Evolutionary conservation across 2,329 filamentous ascomycete species (phyloP).

Genomic region (Monosporascus sp.): DNA sequence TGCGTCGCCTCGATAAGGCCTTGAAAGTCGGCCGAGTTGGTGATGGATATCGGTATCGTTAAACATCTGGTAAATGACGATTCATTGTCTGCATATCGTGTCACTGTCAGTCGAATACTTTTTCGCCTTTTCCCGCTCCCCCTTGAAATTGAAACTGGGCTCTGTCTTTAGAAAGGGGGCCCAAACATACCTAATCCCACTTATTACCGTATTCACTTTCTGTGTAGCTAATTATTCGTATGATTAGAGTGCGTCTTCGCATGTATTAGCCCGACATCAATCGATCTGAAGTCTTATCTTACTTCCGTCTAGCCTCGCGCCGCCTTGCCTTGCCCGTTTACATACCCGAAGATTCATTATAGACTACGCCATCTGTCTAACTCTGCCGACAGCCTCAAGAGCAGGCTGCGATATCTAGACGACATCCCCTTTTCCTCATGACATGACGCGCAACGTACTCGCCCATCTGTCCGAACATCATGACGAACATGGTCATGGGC

Average conservation of each 20-base stretch:
- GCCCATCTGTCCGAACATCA: constrained; percentile 18
- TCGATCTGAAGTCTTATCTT: too few relatives aligned
- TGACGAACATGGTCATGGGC: constrained; percentile 42
- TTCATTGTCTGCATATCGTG: neutral
- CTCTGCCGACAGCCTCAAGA: neutral
- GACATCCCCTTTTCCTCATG: neutral
- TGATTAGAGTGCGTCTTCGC: too few relatives aligned
- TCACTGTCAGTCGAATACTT: neutral
- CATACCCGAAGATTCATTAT: too few relatives aligned
- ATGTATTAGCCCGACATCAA: too few relatives aligned
- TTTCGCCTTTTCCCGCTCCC: neutral
- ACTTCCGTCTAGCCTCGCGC: neutral
- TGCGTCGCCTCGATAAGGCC: too few relatives aligned
- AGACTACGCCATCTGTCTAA: too few relatives aligned
- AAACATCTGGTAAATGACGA: neutral
- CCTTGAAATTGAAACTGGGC: neutral
- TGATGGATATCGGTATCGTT: too few relatives aligned
- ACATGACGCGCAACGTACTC: neutral
- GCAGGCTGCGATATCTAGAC: neutral
- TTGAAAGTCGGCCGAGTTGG: too few relatives aligned
- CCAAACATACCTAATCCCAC: too few relatives aligned
- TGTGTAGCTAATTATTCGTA: too few relatives aligned
- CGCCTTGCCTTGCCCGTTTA: neutral
- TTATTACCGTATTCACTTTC: neutral
- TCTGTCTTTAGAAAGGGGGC: neutral